Base-by-base conservation (phyloP, 2,329 filamentous ascomycete species). In the Sporothrix sp. region DNA sequence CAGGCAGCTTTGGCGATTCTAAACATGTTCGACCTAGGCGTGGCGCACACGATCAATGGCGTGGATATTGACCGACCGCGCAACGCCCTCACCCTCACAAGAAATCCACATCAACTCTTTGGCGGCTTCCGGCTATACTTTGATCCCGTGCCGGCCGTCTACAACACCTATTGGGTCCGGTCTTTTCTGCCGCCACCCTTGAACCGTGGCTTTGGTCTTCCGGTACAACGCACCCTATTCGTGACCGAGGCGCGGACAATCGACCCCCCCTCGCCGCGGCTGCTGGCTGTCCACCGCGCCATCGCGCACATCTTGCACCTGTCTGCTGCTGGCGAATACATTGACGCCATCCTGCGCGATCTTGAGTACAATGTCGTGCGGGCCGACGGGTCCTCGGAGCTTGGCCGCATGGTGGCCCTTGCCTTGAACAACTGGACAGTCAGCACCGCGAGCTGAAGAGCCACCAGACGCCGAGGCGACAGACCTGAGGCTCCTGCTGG, bases 1-100 rank as follows among this genome's bases (percentile, higher is more conserved):
- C 52, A 63, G 59, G 59, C 61, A 1, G 63, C 65, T 13, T 58
- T 70, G 11, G 56, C 58, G 18, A 64, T 71, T 38, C 62, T 70
- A 3, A 66, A 70, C 28, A 70, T 71, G 66, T 69, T 71, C 51
- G 66, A 70, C 50, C 57, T 44, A 32, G 64, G 61, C 28, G 58
- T 64, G 37, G 58, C 59, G 13, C 57, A 64, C 56, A 49, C 68
- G 3, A 68, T 71, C 46, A 60, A 68, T 38, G 67, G 66, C 42
- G 50, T 54, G 27, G 59, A 69, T 13, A 69, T 71, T 50, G 66
- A 71, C 55, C 61, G 63, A 40, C 65, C 66, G 27, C 55, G 58
- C 27, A 71, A 72, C 57, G 66, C 68, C 20, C 58, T 68, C 14
- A 66, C 63, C 10, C 58, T 68, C n/a, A 35, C n/a, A n/a, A n/a